Evolutionary conservation across 495 filamentous ascomycete species (phyloP), one percentile per base, ranked within the genome.

Genomic region (Hypoxylon cercidicola): DNA sequence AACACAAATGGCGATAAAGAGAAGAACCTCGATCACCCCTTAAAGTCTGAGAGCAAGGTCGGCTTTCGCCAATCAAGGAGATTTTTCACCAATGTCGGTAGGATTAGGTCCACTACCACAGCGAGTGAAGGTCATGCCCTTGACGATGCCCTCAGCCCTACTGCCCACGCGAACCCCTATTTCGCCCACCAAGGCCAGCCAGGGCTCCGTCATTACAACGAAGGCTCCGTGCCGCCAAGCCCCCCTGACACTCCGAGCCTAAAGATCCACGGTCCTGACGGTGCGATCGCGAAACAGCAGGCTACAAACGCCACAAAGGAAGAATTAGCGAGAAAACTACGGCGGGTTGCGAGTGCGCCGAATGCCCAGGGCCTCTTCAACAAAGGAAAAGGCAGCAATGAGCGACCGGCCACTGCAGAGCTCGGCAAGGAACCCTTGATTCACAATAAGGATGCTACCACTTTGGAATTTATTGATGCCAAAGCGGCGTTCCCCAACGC

Each of bases 111-210:
- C 35, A 88, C 88, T 39, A 97, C 95, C 10, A 93, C 95, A 20
- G 93, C 93, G 43, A 97, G 93, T 75, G 95, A 98, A 74, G 92
- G 94, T 65, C 92, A 97, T 72, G 86, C 88, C 37, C 83, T 97
- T 40, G 94, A 97, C 69, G 93, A 97, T 74, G 82, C 84, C 66
- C 83, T 97, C 56, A 97, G 93, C 61, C 95, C 96, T 19, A 97
- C 93, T 15, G 96, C 94, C 13, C 88, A 93, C 64, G 96, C 93
- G 25, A 99, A 99, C 72, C 95, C 95, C 3, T 99, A 99, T 72
- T 99, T 99, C 75, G 90, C 88, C 47, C 96, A 98, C 75, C 95
- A 99, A 74, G 95, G 95, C 53, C 94, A 93, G 60, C 95, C 95
- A 16, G 88, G 91, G 52, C 79, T 98, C 65, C 87, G 95, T 65